A percentile compares a stretch with the other conserved stretches of the same genome.
Evolutionary conservation across 805 yeast genomes (phyloP).

Genomic region (Candida michaelii): DNA sequence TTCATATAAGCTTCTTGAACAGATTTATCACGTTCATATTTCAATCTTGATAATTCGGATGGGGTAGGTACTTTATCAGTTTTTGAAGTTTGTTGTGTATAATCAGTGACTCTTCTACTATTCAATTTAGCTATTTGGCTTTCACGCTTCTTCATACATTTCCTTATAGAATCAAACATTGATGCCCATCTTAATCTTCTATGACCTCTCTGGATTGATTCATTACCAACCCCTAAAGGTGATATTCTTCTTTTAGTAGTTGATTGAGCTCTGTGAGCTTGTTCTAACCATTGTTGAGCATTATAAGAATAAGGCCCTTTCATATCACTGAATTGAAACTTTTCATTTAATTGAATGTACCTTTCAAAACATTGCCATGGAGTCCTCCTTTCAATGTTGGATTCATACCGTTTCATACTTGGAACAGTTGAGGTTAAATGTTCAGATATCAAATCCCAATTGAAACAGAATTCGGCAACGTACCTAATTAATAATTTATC

Average conservation of each 20-base stretch:
- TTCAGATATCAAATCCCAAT: constrained; percentile 90
- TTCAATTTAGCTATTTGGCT: constrained; percentile 44
- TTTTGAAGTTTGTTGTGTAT: constrained; percentile 8
- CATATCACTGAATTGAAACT: constrained; percentile 82
- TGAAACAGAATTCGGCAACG: constrained; percentile 83
- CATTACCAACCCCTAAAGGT: constrained; percentile 91
- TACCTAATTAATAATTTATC: constrained; percentile 77
- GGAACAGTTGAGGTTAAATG: constrained; percentile 69
- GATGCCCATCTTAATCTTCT: constrained; percentile 91
- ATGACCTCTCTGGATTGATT: constrained; percentile 92
- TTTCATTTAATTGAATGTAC: constrained; percentile 87
- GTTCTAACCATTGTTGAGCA: constrained; percentile 91
- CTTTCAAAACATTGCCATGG: constrained; percentile 99
- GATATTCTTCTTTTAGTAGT: constrained; percentile 85
- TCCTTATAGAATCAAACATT: constrained; percentile 93
- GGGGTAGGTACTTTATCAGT: constrained; percentile 64
- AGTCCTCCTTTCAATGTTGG: constrained; percentile 91
- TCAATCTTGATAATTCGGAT: constrained; percentile 76
- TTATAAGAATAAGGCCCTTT: constrained; percentile 79
- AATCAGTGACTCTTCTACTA: constrained; percentile 20
- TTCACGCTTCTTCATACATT: constrained; percentile 87
- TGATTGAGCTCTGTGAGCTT: constrained; percentile 84
- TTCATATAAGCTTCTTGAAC: constrained; percentile 69
- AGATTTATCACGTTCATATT: constrained; percentile 82
- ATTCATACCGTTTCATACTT: constrained; percentile 58